Conservation (phyloP, 495 filamentous ascomycete species). For the Parathielavia hyrcaniae region DNA sequence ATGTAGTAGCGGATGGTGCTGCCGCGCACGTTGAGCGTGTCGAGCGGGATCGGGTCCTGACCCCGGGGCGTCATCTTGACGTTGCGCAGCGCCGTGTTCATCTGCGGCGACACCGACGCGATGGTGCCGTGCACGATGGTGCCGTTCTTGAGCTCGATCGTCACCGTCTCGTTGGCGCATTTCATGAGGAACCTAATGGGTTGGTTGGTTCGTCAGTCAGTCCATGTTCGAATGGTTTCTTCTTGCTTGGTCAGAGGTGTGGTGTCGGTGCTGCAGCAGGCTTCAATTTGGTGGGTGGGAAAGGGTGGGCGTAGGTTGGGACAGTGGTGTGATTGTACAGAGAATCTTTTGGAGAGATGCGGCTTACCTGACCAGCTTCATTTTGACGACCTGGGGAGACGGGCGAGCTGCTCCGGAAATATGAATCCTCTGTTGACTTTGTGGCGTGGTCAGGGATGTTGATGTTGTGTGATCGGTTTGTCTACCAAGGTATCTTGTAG, state of each 20-base stretch:
- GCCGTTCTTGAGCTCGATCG: constrained; percentile 96
- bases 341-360: background rate
- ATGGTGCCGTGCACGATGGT: constrained; percentile 95
- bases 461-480: background rate
- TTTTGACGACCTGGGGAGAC: constrained; percentile 44
- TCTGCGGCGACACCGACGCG: constrained; percentile 86
- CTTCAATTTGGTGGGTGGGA: background rate
- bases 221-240: background rate
- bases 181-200: constrained; percentile 96
- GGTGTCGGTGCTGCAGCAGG: background rate
- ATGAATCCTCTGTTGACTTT: constrained; percentile 7
- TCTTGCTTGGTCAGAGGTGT: background rate
- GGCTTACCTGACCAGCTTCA: constrained; percentile 98
- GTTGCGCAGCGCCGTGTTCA: constrained; percentile 90
- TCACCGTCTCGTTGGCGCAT: constrained; percentile 94
- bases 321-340: background rate
- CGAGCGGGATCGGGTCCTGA: constrained; percentile 77
- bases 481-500: too few species aligned
- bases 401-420: constrained; percentile 1
- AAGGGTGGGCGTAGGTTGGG: background rate
- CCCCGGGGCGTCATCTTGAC: constrained; percentile 90
- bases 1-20: constrained; percentile 35
- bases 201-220: constrained; percentile 10
- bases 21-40: constrained; percentile 77
- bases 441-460: background rate